These are phyloP conservation scores for Clonostachys sp. DNA, from an alignment of 2,329 filamentous ascomycete genomes.

Conservation along the genomic window DNA sequence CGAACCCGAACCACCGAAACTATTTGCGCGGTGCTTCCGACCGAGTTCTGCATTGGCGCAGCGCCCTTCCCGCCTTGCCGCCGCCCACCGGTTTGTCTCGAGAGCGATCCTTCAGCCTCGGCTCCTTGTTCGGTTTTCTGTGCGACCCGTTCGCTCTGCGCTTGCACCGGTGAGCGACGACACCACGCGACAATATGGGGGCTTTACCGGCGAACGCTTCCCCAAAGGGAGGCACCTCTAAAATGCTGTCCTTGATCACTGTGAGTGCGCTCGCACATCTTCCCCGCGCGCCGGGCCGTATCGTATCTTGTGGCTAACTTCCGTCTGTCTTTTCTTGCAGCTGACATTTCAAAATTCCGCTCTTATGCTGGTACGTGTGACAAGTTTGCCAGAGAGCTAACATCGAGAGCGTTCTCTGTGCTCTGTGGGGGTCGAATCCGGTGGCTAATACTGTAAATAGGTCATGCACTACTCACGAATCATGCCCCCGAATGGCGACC, in stretches of 20 bases:
- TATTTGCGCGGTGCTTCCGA: background rate
- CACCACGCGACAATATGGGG: no score
- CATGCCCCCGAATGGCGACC: constrained; percentile 79
- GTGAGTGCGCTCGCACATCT: background rate
- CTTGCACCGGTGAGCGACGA: no score
- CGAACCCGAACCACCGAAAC: background rate
- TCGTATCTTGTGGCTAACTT: no score
- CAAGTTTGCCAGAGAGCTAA: background rate
- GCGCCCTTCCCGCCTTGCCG: no score
- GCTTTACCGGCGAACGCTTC: no score
- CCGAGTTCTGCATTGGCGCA: no score
- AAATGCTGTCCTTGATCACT: constrained; percentile 3
- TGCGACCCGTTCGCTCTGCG: no score
- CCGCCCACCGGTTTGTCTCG: no score
- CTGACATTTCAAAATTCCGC: constrained; percentile 73
- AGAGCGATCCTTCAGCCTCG: no score
- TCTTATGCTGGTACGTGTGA: constrained; percentile 59
- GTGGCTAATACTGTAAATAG: constrained; percentile 31
- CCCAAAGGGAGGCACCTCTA: constrained; percentile 1
- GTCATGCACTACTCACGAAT: constrained; percentile 92
- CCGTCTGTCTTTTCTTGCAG: background rate
- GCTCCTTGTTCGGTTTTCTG: no score
- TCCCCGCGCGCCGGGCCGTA: no score
- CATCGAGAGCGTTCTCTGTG: background rate
- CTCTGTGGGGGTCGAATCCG: background rate